Conservation (phyloP, 2,329 filamentous ascomycete genomes). For the Xylaria sp. region DNA sequence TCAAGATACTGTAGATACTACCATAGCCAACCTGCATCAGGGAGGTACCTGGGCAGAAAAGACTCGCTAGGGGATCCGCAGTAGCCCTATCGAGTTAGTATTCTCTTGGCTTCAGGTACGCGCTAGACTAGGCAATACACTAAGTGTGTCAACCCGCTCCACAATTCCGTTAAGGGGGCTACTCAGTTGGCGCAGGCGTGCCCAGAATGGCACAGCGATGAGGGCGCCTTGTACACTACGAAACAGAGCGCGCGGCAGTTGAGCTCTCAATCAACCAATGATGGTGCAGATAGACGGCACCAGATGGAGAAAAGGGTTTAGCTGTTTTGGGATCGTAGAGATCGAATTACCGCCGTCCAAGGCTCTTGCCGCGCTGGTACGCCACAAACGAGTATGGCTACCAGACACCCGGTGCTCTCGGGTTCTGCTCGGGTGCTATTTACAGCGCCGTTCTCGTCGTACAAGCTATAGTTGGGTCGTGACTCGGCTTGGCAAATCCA, state of each 20-base stretch:
- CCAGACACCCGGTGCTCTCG: constrained; percentile 10
- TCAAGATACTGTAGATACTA: not conserved
- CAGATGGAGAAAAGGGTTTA: constrained; percentile 2
- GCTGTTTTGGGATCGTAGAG: constrained; percentile 7
- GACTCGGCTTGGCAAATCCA: constrained; percentile 8
- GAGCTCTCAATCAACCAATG: constrained; percentile 21
- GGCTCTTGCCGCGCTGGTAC: constrained; percentile 21
- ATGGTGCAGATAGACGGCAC: not conserved
- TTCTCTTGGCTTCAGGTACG: not conserved
- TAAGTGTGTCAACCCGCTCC: not conserved
- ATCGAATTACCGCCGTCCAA: constrained; percentile 14
- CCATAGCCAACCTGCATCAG: constrained; percentile 14
- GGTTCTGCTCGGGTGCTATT: constrained; percentile 17
- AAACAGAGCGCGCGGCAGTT: constrained; percentile 28
- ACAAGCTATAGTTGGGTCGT: not conserved
- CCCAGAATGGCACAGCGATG: not conserved
- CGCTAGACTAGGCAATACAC: not conserved
- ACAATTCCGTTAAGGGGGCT: not conserved
- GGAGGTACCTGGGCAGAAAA: constrained; percentile 6
- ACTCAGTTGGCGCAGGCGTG: not conserved
- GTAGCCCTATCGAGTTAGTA: constrained; percentile 16
- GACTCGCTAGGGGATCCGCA: not conserved
- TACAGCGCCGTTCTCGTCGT: constrained; percentile 8
- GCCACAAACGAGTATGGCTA: not conserved
- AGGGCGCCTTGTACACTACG: not conserved